Evolutionary conservation across 108 stramenopile species (phyloP), one percentile per base, ranked within the genome.

Genomic region (Ochromonas danica): DNA sequence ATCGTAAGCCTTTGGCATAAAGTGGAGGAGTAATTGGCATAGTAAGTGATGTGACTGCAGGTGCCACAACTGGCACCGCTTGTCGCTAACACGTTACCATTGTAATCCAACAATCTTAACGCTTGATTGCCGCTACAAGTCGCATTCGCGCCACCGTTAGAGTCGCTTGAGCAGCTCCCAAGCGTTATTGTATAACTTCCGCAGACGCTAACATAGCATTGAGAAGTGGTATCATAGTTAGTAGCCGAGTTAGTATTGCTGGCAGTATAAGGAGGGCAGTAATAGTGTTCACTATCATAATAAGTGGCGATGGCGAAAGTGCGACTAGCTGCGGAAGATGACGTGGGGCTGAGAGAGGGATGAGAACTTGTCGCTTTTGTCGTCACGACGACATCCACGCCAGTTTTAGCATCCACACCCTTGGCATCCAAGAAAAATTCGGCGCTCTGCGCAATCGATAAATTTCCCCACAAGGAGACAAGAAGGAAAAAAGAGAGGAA

Each of bases 171-270:
- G 51, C 51, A 57, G 51, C 51, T 57, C 51, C 51, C 51, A 10
- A 57, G 22, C 22, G 51, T 17, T 17, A 57, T 57, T 10, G 17
- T 57, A 22, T 57, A 57, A 22, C 51, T 22, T 10, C 51, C 51
- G 22, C 51, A 57, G 17, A 57, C 51, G 22, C 17, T 17, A 17
- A 57, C 51, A 57, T 57, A 57, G 51, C 51, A 57, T 22, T 57
- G 51, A 17, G 51, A 22, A 17, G 51, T 57, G 51, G 51, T 57
- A 57, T 57, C 51, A 57, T 57, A 57, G 22, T 22, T 22, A 22
- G 51, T 57, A 57, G 51, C 51, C 22, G 51, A 57, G 51, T 57
- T 57, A 22, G 51, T 57, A 57, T 57, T 57, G 22, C 51, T 57
- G 22, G 51, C 51, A 57, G 51, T 17, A 22, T 57, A 57, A 57